Conservation (phyloP, 768 basidiomycete species). For the Gymnopilus dilepis region DNA sequence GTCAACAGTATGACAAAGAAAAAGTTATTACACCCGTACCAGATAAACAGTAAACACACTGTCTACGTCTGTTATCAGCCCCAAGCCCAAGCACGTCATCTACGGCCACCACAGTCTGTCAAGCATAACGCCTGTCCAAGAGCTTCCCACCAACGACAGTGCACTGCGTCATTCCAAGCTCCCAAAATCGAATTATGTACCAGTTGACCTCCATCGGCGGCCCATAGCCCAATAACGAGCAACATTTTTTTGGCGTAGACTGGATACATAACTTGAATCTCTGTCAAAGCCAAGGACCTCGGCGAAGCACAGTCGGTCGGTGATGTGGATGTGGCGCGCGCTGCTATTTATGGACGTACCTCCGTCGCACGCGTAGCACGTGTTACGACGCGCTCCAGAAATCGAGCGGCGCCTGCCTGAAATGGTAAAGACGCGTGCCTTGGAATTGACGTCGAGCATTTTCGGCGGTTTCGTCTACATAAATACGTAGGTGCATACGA, state of each 20-base stretch:
- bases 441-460: background rate
- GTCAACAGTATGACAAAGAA: no score
- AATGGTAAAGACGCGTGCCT: background rate
- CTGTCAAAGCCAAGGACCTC: no score
- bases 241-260: no score
- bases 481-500: background rate
- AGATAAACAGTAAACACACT: no score
- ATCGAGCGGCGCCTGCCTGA: no score
- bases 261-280: no score
- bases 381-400: no score
- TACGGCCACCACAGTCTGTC: background rate
- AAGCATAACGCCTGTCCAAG: background rate
- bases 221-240: background rate
- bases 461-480: no score
- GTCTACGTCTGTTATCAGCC: background rate
- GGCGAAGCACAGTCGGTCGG: no score
- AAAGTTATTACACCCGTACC: no score
- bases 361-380: background rate
- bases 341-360: background rate
- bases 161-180: background rate
- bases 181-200: background rate
- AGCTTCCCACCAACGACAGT: no score
- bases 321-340: slow-evolving; percentile 4
- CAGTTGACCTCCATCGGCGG: background rate
- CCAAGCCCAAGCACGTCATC: background rate